Base-by-base conservation (phyloP, 2,329 filamentous ascomycete genomes). In the Arthrinium puccinioides region DNA sequence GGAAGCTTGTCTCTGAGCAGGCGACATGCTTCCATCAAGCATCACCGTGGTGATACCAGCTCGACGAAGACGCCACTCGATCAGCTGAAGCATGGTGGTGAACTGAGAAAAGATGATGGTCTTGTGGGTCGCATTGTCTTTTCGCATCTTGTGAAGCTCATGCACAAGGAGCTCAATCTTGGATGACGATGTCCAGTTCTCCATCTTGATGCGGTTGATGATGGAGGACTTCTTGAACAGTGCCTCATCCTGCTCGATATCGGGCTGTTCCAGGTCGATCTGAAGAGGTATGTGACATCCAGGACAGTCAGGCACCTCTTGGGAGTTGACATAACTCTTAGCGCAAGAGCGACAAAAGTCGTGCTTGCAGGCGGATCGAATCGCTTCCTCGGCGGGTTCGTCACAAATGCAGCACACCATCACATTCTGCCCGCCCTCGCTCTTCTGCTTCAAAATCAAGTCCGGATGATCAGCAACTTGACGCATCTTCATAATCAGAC, bases 41-140 rank as follows among this genome's bases (percentile, higher is more conserved):
- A 98, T 95, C 40, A 97, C 92, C 0, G 92, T 98, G 27, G 87
- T 94, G 64, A 98, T 95, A 6, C 92, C 92, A n/a, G 90, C 92
- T 42, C 90, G 84, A 40, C 89, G 87, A 37, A 98, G 76, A 38
- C 90, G 86, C 90, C 90, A 97, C 64, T 97, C 90, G 32, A 96
- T 90, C 19, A 97, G 76, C 66, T 96, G 90, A 41, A 97, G 69
- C 90, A 97, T 97, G 2, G 87, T 92, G 0, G 90, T 96, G 56
- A 97, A 97, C 54, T 96, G 89, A 8, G 87, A 94, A 60, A 97
- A 97, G 46, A 97, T 92, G 54, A 97, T 97, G 4, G 87, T 94
- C 66, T 98, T 98, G 60, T 92, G 83, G 0, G 88, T 94, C 44
- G 88, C 82, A 58, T 94, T 95, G 64, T 94, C 86, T 40, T 85